These are phyloP conservation scores for Lodderomyces margitis DNA, from an alignment of 1,139 yeast species.

Conservation along the genomic window DNA sequence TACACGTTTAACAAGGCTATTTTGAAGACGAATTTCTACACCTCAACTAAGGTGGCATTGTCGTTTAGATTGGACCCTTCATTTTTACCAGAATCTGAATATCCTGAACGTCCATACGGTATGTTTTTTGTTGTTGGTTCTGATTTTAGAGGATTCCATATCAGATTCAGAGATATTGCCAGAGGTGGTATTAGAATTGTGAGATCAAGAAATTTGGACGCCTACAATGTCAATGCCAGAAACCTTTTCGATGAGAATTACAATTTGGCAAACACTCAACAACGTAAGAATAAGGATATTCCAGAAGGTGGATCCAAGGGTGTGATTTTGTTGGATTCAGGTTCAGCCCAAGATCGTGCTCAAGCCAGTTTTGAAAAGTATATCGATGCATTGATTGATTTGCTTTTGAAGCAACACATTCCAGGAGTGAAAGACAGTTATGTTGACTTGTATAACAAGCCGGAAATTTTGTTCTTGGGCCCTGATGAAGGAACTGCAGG, in stretches of 20 bases:
- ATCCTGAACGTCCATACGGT: constrained; percentile 90
- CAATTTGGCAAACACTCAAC: constrained; percentile 94
- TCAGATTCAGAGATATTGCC: constrained; percentile 94
- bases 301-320: constrained; percentile 99
- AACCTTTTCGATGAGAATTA: constrained; percentile 95
- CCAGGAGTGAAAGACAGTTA: constrained; percentile 82
- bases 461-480: constrained; percentile 92
- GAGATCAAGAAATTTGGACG: constrained; percentile 80
- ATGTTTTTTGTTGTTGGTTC: constrained; percentile 95
- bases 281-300: constrained; percentile 93
- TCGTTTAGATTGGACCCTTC: constrained; percentile 88
- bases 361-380: constrained; percentile 89
- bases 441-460: constrained; percentile 79
- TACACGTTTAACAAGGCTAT: constrained; percentile 82
- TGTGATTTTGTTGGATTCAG: constrained; percentile 82
- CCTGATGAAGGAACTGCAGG: constrained; percentile 99
- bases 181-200: constrained; percentile 98
- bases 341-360: constrained; percentile 78
- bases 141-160: constrained; percentile 96
- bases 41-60: constrained; percentile 91
- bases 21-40: constrained; percentile 90
- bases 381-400: constrained; percentile 85
- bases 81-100: constrained; percentile 80
- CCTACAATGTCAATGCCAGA: constrained; percentile 80
- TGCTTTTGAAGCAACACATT: constrained; percentile 68